Evolutionary conservation across 305 asterid species (phyloP).

Genomic region (Solanum hybrid): DNA sequence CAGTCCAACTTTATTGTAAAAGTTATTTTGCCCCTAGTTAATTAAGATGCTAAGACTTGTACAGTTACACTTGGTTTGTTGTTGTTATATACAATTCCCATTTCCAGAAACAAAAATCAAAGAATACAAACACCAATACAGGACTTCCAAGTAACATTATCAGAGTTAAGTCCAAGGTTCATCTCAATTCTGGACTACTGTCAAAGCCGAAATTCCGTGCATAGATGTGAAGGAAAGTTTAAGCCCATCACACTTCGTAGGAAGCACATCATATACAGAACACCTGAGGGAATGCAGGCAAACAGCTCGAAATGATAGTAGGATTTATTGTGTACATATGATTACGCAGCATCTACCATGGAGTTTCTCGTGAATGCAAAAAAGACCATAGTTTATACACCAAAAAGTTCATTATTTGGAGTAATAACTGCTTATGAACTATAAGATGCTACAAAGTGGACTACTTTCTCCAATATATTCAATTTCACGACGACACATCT

Average conservation of each 20-base stretch:
- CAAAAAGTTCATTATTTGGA: not conserved
- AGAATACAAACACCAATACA: not conserved
- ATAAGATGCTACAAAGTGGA: constrained; percentile 7
- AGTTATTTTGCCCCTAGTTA: not conserved
- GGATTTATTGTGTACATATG: not conserved
- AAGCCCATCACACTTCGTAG: not conserved
- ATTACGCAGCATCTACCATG: not conserved
- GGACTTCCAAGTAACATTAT: not conserved
- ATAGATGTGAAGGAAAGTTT: not conserved
- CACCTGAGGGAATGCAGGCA: not conserved
- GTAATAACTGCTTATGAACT: constrained; percentile 1
- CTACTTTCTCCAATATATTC: not conserved
- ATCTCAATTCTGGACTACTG: not conserved
- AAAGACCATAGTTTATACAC: not conserved
- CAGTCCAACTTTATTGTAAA: not conserved
- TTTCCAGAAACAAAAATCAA: not conserved
- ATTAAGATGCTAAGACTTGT: not conserved
- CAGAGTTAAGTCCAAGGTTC: not conserved
- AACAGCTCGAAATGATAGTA: not conserved
- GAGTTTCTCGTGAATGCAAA: not conserved
- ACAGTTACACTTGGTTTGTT: not conserved
- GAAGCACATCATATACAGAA: not conserved
- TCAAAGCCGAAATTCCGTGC: not conserved
- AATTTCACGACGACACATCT: not conserved
- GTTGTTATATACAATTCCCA: not conserved